These are phyloP conservation scores for Chaetomiaceae sp. DNA, from an alignment of 2,329 filamentous ascomycete genomes.

Conservation along the genomic window DNA sequence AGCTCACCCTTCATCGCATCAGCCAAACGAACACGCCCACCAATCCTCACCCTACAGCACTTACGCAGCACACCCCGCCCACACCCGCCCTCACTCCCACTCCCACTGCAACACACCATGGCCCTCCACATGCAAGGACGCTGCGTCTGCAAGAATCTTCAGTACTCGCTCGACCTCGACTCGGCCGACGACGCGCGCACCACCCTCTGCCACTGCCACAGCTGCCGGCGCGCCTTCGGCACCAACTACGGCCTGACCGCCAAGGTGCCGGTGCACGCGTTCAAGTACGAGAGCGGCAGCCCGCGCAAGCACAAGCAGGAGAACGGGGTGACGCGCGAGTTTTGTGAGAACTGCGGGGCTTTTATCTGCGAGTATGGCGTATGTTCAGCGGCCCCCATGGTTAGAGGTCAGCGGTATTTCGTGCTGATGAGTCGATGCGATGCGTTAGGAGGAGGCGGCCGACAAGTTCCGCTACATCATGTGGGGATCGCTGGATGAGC, in stretches of 20 bases:
- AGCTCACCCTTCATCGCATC: neutral
- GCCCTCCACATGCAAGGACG: constrained; percentile 16
- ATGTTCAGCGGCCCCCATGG: neutral
- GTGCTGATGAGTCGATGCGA: neutral
- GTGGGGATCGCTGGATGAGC: constrained; percentile 45
- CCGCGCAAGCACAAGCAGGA: constrained; percentile 28
- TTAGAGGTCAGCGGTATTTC: neutral
- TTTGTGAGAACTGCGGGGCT: constrained; percentile 28
- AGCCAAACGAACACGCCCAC: neutral
- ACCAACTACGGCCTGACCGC: constrained; percentile 31
- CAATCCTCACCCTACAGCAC: neutral
- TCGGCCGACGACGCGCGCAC: constrained; percentile 27
- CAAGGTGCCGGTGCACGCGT: constrained; percentile 26
- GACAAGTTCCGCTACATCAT: constrained; percentile 39
- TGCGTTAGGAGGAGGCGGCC: constrained; percentile 34
- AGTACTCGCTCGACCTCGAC: constrained; percentile 25
- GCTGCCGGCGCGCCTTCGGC: constrained; percentile 30
- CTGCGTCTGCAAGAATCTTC: constrained; percentile 24
- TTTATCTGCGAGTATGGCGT: constrained; percentile 32
- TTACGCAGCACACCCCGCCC: neutral
- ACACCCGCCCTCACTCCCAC: neutral
- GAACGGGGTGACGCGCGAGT: constrained; percentile 30
- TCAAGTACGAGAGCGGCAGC: constrained; percentile 24
- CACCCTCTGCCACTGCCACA: constrained; percentile 31
- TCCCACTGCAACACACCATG: neutral